Evolutionary conservation across 2,329 filamentous ascomycete genomes (phyloP).

Genomic region (Pestalotiopsis sp.): DNA sequence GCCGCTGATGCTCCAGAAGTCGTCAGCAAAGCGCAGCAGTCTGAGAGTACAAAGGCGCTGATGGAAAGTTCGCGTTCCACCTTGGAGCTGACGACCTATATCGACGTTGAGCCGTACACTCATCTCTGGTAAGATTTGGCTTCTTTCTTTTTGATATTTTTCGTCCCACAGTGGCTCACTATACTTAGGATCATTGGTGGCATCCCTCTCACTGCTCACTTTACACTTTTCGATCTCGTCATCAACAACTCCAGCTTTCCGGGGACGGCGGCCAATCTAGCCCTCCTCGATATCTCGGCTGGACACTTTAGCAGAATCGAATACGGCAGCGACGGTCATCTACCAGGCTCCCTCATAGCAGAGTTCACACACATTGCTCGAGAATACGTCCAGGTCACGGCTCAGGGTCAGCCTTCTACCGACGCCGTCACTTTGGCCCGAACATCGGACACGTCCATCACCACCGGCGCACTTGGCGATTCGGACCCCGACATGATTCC

Average conservation of each 20-base stretch:
- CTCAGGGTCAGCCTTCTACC: neutral
- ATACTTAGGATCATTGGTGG: conserved; percentile 15
- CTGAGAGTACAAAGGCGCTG: conserved; percentile 19
- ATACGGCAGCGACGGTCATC: conserved; percentile 35
- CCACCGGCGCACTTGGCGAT: neutral
- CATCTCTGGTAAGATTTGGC: conserved; percentile 25
- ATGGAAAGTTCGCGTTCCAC: conserved; percentile 26
- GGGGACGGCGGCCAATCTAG: conserved; percentile 31
- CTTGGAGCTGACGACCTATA: conserved; percentile 28
- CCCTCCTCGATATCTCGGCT: conserved; percentile 40
- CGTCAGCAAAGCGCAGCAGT: conserved; percentile 13
- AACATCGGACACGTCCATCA: conserved; percentile 7
- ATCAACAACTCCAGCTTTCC: conserved; percentile 19
- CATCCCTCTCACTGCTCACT: conserved; percentile 19
- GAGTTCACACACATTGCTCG: conserved; percentile 43
- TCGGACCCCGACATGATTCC: neutral
- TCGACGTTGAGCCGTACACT: conserved; percentile 31
- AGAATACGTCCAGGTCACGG: conserved; percentile 35
- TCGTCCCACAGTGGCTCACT: neutral
- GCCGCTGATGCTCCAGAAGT: conserved; percentile 13
- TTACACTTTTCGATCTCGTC: conserved; percentile 19
- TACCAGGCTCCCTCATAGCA: conserved; percentile 37
- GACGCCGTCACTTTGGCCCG: neutral
- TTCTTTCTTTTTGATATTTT: neutral
- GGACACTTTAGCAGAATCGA: conserved; percentile 45